Evolutionary conservation across 768 basidiomycete species (phyloP).

Genomic region (Amanita inopinata): DNA sequence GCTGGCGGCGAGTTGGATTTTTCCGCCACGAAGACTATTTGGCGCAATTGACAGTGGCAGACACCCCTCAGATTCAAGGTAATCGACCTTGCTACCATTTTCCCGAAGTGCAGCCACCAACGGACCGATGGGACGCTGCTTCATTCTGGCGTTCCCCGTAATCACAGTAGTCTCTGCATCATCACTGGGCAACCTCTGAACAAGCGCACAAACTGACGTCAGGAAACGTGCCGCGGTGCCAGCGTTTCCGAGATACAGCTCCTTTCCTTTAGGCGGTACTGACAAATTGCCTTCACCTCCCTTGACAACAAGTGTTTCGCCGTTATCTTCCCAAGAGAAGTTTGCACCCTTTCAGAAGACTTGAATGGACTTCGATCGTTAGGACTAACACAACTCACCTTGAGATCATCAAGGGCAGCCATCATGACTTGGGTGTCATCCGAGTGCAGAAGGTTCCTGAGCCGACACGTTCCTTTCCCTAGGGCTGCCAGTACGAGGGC

Average conservation of each 20-base stretch:
- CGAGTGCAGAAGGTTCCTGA: constrained; percentile 89
- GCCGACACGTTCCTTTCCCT: constrained; percentile 75
- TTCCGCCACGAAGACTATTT: constrained; percentile 72
- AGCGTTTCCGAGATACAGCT: constrained; percentile 93
- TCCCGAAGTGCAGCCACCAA: constrained; percentile 80
- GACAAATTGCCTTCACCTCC: constrained; percentile 78
- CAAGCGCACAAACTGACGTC: constrained; percentile 90
- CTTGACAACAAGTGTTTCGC: constrained; percentile 87
- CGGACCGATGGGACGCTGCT: constrained; percentile 94
- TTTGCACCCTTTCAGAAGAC: constrained; percentile 58
- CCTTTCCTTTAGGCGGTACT: constrained; percentile 70
- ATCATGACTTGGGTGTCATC: constrained; percentile 99
- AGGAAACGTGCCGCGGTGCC: constrained; percentile 98
- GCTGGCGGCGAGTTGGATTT: constrained; percentile 81
- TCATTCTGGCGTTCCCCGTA: constrained; percentile 98
- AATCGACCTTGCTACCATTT: constrained; percentile 74
- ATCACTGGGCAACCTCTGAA: constrained; percentile 34
- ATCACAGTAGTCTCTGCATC: constrained; percentile 56
- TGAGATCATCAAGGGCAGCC: constrained; percentile 80
- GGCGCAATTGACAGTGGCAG: constrained; percentile 83
- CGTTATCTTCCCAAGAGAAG: constrained; percentile 94
- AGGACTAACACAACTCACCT: constrained; percentile 38
- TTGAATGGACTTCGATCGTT: constrained; percentile 1
- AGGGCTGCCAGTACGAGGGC: constrained; percentile 90
- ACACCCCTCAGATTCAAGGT: constrained; percentile 73